A percentile compares a stretch with the other conserved stretches of the same genome.
phyloP scores from a whole-genome alignment of 768 basidiomycete species.

The Epithele typhae region DNA sequence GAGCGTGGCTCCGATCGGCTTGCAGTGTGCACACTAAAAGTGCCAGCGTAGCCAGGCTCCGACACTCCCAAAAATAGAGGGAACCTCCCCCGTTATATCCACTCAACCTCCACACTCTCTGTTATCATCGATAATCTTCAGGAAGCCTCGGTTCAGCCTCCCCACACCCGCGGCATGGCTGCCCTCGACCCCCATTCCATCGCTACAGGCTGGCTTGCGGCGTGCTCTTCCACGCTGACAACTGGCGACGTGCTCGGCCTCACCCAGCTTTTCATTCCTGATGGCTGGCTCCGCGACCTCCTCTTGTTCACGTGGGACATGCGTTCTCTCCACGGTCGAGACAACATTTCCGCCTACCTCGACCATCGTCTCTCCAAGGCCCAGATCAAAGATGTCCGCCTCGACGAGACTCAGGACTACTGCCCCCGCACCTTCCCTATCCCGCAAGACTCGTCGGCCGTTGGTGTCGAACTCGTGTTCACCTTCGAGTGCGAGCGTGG shows the following conservation, averaged over 20 bases:
- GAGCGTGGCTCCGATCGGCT: too few relatives aligned
- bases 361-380: slow-evolving; percentile 17
- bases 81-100: too few relatives aligned
- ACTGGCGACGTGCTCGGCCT: slow-evolving; percentile 21
- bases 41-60: too few relatives aligned
- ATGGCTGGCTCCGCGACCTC: slow-evolving; percentile 39
- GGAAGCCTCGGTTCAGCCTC: too few relatives aligned
- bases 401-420: slow-evolving; percentile 24
- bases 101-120: too few relatives aligned
- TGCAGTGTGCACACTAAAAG: too few relatives aligned
- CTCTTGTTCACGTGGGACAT: slow-evolving; percentile 42
- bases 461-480: slow-evolving; percentile 33
- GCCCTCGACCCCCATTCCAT: slow-evolving; percentile 13
- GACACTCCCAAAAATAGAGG: too few relatives aligned
- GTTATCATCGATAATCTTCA: too few relatives aligned
- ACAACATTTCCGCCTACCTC: slow-evolving; percentile 32
- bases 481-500: slow-evolving; percentile 31
- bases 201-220: slow-evolving; percentile 27
- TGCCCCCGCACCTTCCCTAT: slow-evolving; percentile 5
- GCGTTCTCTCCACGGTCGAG: slow-evolving; percentile 32
- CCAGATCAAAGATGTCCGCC: slow-evolving; percentile 23
- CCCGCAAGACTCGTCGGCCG: slow-evolving; percentile 14
- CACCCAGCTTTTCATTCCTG: slow-evolving; percentile 26
- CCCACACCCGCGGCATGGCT: too few relatives aligned
- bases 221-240: slow-evolving; percentile 19